These are phyloP conservation scores for Schoenoplectus tabernaemontani DNA, from an alignment of 202 grass and related monocot species.

Conservation along the genomic window DNA sequence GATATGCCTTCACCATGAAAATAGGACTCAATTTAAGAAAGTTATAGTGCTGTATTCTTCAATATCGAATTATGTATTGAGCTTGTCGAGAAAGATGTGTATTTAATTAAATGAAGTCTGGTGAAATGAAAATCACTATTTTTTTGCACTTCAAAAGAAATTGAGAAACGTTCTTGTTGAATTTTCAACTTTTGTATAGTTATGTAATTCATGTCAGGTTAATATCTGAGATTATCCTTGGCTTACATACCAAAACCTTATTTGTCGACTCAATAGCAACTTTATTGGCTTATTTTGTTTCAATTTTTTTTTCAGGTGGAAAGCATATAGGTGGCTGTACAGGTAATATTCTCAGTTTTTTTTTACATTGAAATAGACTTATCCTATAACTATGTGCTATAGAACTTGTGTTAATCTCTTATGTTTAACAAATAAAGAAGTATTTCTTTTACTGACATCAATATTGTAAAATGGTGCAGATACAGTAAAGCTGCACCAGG, in stretches of 20 bases:
- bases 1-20: no score
- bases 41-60: no score
- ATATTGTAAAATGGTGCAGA: constrained; percentile 38
- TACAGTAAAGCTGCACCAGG: constrained; percentile 73
- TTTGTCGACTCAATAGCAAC: not conserved
- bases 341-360: constrained; percentile 36
- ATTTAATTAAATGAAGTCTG: not conserved
- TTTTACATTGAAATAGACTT: constrained; percentile 11
- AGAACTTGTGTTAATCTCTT: no score
- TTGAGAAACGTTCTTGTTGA: not conserved
- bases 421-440: not conserved
- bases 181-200: not conserved
- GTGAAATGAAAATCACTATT: not conserved
- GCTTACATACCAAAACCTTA: not conserved
- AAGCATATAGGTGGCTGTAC: constrained; percentile 89
- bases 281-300: constrained; percentile 19
- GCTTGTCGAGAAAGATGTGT: not conserved
- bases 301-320: constrained; percentile 44
- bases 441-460: not conserved
- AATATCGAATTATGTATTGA: not conserved
- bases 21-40: no score
- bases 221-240: not conserved
- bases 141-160: not conserved
- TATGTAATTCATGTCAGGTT: no score
- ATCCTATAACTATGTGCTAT: constrained; percentile 8